Conservation (phyloP, 805 yeast species). For the Allodekkera sacchari region DNA sequence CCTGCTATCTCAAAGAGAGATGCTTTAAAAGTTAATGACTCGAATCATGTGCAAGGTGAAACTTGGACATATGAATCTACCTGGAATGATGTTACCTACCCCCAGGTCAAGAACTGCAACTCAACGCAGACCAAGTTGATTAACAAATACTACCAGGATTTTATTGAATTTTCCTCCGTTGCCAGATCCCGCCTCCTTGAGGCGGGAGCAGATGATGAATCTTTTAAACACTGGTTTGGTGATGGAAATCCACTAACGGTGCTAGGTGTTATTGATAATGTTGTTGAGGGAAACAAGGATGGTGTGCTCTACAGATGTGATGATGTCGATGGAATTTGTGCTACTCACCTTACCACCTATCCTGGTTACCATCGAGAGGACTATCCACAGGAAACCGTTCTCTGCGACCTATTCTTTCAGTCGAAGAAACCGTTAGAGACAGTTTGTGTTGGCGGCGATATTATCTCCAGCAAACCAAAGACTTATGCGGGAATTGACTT, state of each 20-base stretch:
- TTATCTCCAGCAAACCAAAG: constrained; percentile 19
- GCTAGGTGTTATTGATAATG: constrained; percentile 26
- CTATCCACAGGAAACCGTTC: constrained; percentile 30
- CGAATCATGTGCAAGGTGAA: too few relatives aligned
- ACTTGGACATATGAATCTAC: constrained; percentile 2
- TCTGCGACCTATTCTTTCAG: constrained; percentile 31
- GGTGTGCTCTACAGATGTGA: constrained; percentile 31
- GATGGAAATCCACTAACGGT: constrained; percentile 28
- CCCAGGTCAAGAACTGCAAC: constrained; percentile 10
- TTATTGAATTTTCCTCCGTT: constrained; percentile 24
- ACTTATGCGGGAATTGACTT: constrained; percentile 29
- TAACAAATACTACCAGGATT: constrained; percentile 25
- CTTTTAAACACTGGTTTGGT: constrained; percentile 30
- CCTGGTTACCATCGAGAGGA: constrained; percentile 33
- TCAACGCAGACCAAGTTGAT: constrained; percentile 12
- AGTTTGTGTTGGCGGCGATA: constrained; percentile 29
- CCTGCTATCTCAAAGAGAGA: too few relatives aligned
- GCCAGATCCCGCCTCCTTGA: constrained; percentile 29
- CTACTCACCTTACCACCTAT: constrained; percentile 21
- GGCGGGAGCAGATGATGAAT: constrained; percentile 25
- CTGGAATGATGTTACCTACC: constrained; percentile 7
- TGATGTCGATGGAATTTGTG: constrained; percentile 30
- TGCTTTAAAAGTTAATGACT: too few relatives aligned
- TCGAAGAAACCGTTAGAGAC: constrained; percentile 24
- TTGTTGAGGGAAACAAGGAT: constrained; percentile 26